Evolutionary conservation across 352 stramenopile genomes (phyloP).

Genomic region (Pythium dissimile): DNA sequence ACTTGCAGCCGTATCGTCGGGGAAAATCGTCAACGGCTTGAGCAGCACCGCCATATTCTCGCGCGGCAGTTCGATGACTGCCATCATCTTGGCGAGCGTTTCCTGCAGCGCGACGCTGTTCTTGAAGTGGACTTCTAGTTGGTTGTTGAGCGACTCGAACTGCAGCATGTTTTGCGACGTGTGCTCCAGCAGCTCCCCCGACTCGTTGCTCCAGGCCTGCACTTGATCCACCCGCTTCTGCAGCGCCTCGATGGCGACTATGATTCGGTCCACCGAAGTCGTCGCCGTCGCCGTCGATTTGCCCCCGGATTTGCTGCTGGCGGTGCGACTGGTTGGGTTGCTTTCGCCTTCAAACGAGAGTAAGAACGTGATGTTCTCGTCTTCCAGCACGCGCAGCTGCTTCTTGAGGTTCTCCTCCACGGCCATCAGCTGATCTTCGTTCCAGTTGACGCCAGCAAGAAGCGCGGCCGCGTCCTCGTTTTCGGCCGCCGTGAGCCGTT

Average conservation of each 20-base stretch:
- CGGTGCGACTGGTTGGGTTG: constrained; percentile 5
- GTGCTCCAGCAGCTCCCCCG: constrained; percentile 47
- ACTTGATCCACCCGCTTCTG: constrained; percentile 38
- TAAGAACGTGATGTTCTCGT: constrained; percentile 76
- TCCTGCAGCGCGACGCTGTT: constrained; percentile 69
- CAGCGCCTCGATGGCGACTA: constrained; percentile 50
- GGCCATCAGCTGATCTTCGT: constrained; percentile 35
- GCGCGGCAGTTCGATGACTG: constrained; percentile 44
- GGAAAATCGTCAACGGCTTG: constrained; percentile 50
- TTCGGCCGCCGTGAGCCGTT: constrained; percentile 48
- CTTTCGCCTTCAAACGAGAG: constrained; percentile 54
- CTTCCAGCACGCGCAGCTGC: constrained; percentile 54
- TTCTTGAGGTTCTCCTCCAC: constrained; percentile 58
- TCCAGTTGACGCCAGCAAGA: constrained; percentile 57
- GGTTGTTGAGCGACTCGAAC: constrained; percentile 77
- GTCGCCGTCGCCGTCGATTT: not conserved
- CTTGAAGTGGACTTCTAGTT: constrained; percentile 78
- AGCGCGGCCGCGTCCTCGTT: constrained; percentile 53
- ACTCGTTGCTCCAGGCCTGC: constrained; percentile 62
- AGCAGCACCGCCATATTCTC: constrained; percentile 52
- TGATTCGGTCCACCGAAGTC: constrained; percentile 56
- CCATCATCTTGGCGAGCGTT: constrained; percentile 44
- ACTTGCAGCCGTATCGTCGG: constrained; percentile 22
- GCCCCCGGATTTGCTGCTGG: not conserved
- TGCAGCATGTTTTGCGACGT: constrained; percentile 70